Evolutionary conservation across 2,329 filamentous ascomycete genomes (phyloP).

Genomic region (Xylariaceae sp.): DNA sequence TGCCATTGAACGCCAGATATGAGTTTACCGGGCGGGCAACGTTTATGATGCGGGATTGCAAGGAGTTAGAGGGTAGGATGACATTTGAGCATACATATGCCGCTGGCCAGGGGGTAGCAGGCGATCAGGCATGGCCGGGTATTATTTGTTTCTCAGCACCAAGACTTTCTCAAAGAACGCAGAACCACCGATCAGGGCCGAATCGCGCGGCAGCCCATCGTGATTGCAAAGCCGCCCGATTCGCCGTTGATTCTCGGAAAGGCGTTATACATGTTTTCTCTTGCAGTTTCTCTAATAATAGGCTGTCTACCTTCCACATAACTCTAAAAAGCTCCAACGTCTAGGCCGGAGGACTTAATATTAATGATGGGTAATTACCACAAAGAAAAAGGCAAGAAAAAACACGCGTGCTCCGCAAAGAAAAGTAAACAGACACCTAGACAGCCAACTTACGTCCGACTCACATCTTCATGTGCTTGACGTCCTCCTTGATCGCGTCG

Average conservation of each 20-base stretch:
- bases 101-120: background rate
- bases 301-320: background rate
- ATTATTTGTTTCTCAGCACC: background rate
- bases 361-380: background rate
- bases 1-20: slow-evolving; percentile 61
- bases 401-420: no score
- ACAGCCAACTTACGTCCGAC: background rate
- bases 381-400: no score
- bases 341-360: no score
- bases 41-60: background rate
- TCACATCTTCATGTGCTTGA: slow-evolving; percentile 42
- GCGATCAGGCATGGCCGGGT: background rate
- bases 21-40: background rate
- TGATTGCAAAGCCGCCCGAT: background rate
- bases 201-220: background rate
- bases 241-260: background rate
- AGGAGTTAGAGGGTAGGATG: background rate
- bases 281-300: background rate
- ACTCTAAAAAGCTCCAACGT: background rate
- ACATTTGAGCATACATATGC: background rate
- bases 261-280: background rate
- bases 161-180: background rate
- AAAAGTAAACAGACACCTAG: background rate
- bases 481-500: slow-evolving; percentile 34
- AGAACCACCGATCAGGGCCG: background rate